These are phyloP conservation scores for Podaxis sp. DNA, from an alignment of 768 basidiomycete genomes.

Conservation along the genomic window DNA sequence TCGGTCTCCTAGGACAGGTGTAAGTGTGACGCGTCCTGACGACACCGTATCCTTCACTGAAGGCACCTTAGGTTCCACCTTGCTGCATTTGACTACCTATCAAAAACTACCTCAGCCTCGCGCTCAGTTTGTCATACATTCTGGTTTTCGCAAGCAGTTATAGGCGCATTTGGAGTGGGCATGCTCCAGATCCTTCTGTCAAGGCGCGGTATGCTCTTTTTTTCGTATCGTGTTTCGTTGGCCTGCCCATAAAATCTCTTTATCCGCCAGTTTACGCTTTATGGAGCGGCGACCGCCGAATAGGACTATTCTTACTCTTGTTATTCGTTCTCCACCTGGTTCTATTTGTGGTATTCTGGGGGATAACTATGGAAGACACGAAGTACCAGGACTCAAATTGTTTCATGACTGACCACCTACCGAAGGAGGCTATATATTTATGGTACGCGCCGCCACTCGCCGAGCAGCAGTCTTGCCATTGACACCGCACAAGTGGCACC, in stretches of 20 bases:
- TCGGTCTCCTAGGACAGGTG: conserved; percentile 5
- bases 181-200: background rate
- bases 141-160: background rate
- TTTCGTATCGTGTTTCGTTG: no score
- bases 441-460: background rate
- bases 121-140: background rate
- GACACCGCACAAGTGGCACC: background rate
- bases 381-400: background rate
- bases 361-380: background rate
- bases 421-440: background rate
- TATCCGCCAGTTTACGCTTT: background rate
- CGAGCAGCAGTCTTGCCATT: background rate
- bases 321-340: background rate
- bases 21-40: background rate
- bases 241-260: background rate
- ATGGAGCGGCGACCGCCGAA: background rate
- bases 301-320: background rate
- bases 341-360: background rate
- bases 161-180: background rate
- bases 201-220: background rate
- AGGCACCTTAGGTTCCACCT: background rate
- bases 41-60: background rate
- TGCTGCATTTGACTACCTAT: conserved; percentile 1
- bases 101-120: background rate
- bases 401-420: background rate